Conservation (phyloP, 768 basidiomycete genomes). For the Pisolithus marmoratus region DNA sequence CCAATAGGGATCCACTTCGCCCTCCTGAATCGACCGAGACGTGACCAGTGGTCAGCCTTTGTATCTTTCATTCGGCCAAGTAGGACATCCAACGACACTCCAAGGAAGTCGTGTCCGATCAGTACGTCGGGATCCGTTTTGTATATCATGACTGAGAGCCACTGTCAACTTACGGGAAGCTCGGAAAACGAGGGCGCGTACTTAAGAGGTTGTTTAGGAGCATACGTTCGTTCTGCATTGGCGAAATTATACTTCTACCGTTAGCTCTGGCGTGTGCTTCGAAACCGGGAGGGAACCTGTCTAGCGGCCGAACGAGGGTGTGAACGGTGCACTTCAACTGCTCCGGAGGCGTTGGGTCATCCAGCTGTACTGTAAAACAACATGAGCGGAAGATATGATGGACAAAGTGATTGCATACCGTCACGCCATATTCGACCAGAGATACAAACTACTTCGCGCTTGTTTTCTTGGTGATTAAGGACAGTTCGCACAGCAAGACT, state of each 20-base stretch:
- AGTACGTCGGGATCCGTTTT: constrained; percentile 92
- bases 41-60: constrained; percentile 90
- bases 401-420: constrained; percentile 31
- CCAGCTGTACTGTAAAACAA: constrained; percentile 62
- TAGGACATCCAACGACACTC: constrained; percentile 84
- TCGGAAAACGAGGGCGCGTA: constrained; percentile 23
- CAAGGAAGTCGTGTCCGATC: constrained; percentile 91
- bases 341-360: constrained; percentile 90
- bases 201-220: constrained; percentile 79
- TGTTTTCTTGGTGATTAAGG: constrained; percentile 91
- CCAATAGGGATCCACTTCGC: constrained; percentile 78
- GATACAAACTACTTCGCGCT: constrained; percentile 86
- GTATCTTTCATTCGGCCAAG: constrained; percentile 87
- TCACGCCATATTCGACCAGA: constrained; percentile 81
- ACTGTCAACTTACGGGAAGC: not conserved
- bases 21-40: constrained; percentile 84
- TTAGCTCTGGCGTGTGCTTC: constrained; percentile 62
- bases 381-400: not conserved
- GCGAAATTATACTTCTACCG: constrained; percentile 61
- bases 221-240: constrained; percentile 78
- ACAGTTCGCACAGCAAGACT: constrained; percentile 85
- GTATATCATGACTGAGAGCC: constrained; percentile 56
- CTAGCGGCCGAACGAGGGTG: constrained; percentile 87
- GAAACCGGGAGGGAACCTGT: constrained; percentile 80
- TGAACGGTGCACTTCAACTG: constrained; percentile 74